These are phyloP conservation scores for Hamigera avellanea DNA, from an alignment of 495 filamentous ascomycete species.

Conservation along the genomic window DNA sequence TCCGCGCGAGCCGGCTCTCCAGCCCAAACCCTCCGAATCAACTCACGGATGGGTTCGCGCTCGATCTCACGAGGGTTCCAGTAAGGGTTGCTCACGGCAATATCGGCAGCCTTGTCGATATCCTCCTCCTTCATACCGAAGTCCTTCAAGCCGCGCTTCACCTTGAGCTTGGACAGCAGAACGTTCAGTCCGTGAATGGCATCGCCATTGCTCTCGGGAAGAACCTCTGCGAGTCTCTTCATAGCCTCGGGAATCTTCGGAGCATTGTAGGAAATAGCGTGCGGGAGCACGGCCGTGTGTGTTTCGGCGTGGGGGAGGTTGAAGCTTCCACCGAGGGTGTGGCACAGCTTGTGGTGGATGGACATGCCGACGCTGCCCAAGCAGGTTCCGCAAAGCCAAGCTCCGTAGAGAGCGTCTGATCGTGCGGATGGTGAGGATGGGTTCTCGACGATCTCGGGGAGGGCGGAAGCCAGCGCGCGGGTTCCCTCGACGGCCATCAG, in stretches of 20 bases:
- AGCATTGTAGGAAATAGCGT: constrained; percentile 58
- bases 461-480: constrained; percentile 38
- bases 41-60: constrained; percentile 44
- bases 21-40: constrained; percentile 55
- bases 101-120: constrained; percentile 53
- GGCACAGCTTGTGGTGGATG: constrained; percentile 62
- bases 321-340: constrained; percentile 57
- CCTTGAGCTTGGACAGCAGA: constrained; percentile 42
- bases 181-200: constrained; percentile 51
- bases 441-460: constrained; percentile 43
- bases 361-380: constrained; percentile 58
- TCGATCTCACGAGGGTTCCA: constrained; percentile 52
- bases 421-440: constrained; percentile 39
- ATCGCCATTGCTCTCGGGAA: constrained; percentile 48
- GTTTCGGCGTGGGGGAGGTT: constrained; percentile 61
- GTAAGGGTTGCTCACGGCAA: constrained; percentile 53
- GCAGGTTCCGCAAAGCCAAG: constrained; percentile 55
- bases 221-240: constrained; percentile 41
- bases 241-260: constrained; percentile 48
- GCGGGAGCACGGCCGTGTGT: constrained; percentile 55
- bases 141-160: constrained; percentile 45
- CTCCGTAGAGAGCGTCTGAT: constrained; percentile 49
- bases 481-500: constrained; percentile 47
- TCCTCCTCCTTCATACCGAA: constrained; percentile 57
- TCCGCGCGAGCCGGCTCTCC: constrained; percentile 52